phyloP scores from a whole-genome alignment of 164 flowering plant species.

The Dillenia turbinata region DNA sequence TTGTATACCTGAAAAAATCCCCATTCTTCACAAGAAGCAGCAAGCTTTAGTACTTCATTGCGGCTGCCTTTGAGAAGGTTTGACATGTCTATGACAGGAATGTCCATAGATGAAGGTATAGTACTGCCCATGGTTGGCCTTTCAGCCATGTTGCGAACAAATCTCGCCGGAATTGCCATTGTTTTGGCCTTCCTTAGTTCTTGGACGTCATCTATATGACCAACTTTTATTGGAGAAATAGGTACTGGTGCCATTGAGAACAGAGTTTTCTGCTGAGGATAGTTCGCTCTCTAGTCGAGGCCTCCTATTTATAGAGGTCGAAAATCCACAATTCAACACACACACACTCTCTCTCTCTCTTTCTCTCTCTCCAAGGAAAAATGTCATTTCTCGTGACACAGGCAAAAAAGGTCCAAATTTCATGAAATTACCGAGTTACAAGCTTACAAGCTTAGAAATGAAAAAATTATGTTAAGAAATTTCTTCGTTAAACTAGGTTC shows the following conservation, averaged over 20 bases:
- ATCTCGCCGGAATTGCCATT: constrained; percentile 54
- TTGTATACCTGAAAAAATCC: constrained; percentile 83
- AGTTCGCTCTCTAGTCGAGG: too few relatives aligned
- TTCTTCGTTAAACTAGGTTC: too few relatives aligned
- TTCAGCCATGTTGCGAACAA: constrained; percentile 52
- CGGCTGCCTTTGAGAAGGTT: constrained; percentile 36
- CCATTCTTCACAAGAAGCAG: constrained; percentile 70
- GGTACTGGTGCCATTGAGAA: constrained; percentile 60
- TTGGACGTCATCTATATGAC: constrained; percentile 81
- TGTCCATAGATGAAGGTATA: constrained; percentile 18
- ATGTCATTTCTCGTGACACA: too few relatives aligned
- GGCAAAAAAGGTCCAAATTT: too few relatives aligned
- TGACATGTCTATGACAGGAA: constrained; percentile 65
- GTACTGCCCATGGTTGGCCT: constrained; percentile 32
- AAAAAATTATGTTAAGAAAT: too few relatives aligned
- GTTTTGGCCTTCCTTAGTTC: constrained; percentile 51
- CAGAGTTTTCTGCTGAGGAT: too few relatives aligned
- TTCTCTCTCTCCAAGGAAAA: too few relatives aligned
- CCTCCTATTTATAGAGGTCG: too few relatives aligned
- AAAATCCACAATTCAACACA: too few relatives aligned
- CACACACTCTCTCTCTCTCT: too few relatives aligned
- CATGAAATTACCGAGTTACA: too few relatives aligned
- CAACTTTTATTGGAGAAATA: constrained; percentile 42
- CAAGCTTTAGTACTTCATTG: constrained; percentile 40
- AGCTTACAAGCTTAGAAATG: too few relatives aligned